Conservation (phyloP, 2,329 filamentous ascomycete species). For the Beauveria scarabaeidicola region DNA sequence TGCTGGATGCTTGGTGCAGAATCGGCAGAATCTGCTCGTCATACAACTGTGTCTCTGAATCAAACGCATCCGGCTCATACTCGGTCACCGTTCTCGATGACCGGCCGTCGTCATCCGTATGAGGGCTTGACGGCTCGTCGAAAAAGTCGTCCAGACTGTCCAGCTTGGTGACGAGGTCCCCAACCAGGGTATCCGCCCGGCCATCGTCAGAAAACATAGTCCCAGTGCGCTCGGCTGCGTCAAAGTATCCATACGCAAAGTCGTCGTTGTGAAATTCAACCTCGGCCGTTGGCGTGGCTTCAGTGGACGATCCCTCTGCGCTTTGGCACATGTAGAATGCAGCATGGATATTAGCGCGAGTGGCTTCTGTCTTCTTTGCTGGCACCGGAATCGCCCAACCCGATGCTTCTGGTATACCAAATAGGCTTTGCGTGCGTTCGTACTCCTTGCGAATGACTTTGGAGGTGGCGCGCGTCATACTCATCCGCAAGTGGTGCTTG, state of each 20-base stretch:
- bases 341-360: slow-evolving; percentile 85
- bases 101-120: slow-evolving; percentile 47
- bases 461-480: slow-evolving; percentile 85
- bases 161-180: slow-evolving; percentile 72
- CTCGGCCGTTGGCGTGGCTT: slow-evolving; percentile 66
- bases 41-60: slow-evolving; percentile 75
- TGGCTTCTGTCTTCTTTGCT: slow-evolving; percentile 78
- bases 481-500: slow-evolving; percentile 92
- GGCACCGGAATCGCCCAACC: slow-evolving; percentile 96
- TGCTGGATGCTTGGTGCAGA: slow-evolving; percentile 73
- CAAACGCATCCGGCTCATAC: slow-evolving; percentile 56
- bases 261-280: slow-evolving; percentile 92
- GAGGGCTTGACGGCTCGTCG: slow-evolving; percentile 56
- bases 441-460: slow-evolving; percentile 87
- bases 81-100: slow-evolving; percentile 57
- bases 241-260: slow-evolving; percentile 73
- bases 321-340: slow-evolving; percentile 91
- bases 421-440: slow-evolving; percentile 85
- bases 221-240: slow-evolving; percentile 62
- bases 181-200: slow-evolving; percentile 57
- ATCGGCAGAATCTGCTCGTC: slow-evolving; percentile 91
- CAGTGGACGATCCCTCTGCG: slow-evolving; percentile 46
- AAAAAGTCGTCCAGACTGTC: slow-evolving; percentile 79
- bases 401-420: slow-evolving; percentile 90
- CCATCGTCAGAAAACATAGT: slow-evolving; percentile 89